phyloP scores from a whole-genome alignment of 768 basidiomycete genomes.

The Pleurotus ostreatus region DNA sequence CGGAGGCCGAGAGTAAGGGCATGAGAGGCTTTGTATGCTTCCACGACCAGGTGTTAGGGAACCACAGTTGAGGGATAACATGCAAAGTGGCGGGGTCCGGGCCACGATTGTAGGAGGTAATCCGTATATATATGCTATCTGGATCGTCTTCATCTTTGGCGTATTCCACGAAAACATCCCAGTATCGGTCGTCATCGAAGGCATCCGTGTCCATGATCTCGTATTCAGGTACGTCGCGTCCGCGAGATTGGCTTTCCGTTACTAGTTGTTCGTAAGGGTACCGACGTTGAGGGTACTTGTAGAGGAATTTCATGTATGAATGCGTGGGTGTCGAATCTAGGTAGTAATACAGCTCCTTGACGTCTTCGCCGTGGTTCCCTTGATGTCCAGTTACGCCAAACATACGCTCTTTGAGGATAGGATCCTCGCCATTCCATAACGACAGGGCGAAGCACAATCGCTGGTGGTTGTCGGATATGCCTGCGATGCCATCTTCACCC shows the following conservation, averaged over 20 bases:
- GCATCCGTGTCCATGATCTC: slow-evolving; percentile 91
- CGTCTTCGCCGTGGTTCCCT: slow-evolving; percentile 99
- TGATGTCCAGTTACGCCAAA: slow-evolving; percentile 97
- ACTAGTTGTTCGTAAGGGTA: slow-evolving; percentile 96
- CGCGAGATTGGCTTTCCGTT: slow-evolving; percentile 74
- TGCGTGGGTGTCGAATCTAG: slow-evolving; percentile 98
- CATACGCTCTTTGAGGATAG: slow-evolving; percentile 93
- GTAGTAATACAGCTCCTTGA: slow-evolving; percentile 98
- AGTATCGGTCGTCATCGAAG: slow-evolving; percentile 92
- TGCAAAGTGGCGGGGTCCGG: slow-evolving; percentile 93
- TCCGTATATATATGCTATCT: slow-evolving; percentile 85
- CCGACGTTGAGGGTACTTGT: slow-evolving; percentile 93
- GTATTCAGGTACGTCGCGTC: slow-evolving; percentile 84
- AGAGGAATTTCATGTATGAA: slow-evolving; percentile 99
- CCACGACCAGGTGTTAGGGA: slow-evolving; percentile 99
- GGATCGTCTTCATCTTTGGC: slow-evolving; percentile 95
- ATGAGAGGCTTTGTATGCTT: slow-evolving; percentile 58
- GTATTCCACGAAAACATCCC: slow-evolving; percentile 98
- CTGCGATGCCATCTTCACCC: slow-evolving; percentile 98
- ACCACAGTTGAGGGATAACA: slow-evolving; percentile 94
- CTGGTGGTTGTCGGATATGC: slow-evolving; percentile 96
- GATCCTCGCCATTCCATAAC: slow-evolving; percentile 93
- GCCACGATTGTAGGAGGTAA: slow-evolving; percentile 95
- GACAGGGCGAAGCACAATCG: slow-evolving; percentile 87
- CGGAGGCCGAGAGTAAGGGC: slow-evolving; percentile 56